Evolutionary conservation across 1,284 basidiomycete genomes (phyloP), one percentile per base, ranked within the genome.

Genomic region (Tremellales sp.): DNA sequence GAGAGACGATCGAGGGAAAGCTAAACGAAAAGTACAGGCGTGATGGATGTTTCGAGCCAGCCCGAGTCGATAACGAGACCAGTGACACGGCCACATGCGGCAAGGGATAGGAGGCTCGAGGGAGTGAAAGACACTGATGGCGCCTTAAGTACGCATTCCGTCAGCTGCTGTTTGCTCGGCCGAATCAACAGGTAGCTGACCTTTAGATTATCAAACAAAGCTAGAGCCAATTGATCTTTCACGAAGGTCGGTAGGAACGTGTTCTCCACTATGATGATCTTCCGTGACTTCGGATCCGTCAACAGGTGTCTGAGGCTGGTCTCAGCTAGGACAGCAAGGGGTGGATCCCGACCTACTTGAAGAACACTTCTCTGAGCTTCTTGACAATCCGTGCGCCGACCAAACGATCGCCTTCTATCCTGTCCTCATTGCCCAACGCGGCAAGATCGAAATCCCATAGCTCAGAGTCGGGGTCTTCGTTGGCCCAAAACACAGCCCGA

Each of bases 61-160:
- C 94, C 95, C 54, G 84, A 84, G 60, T 97, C 92, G 2, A 98
- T 76, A 0, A 97, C 93, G 6, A 98, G 79, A 1, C 93, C 94
- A 0, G 90, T 92, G 55, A 91, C 86, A 48, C 87, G 77, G 4
- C 95, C 94, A 2, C 84, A 81, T 1, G 91, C 84, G 47, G 95
- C 77, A 13, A 97, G 74, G 1, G 89, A 80, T 9, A 95, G 78
- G 1, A 97, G 73, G 58, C 89, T 87, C 48, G 88, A 85, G 7
- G 87, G 85, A 0, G 86, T 86, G 71, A 97, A 97, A 1, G 90
- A 92, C 52, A 98, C 79, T 2, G 87, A 91, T 2, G 93, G 92
- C 21, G 91, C 85, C 87, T 92, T 48, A 39, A 8, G 3, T 13
- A 8, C 19, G 44, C 25, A 52, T 40, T 38, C n/a, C 12, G 39